Conservation (phyloP, 352 stramenopile species). For the Globisporangium lucens region DNA sequence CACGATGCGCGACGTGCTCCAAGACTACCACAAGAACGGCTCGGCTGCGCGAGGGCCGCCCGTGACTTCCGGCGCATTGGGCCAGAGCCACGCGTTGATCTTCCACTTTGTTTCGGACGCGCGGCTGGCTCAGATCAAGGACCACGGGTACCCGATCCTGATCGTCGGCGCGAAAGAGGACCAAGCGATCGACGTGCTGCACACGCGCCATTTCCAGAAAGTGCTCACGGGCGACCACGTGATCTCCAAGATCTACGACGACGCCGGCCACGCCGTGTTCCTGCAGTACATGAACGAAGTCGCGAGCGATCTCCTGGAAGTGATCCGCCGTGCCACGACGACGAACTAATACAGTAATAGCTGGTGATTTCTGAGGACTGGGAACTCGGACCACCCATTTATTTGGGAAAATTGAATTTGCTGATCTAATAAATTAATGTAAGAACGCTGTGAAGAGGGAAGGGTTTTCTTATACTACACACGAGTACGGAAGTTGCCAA, state of each 20-base stretch:
- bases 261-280: neutral
- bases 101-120: constrained; percentile 40
- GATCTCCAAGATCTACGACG: neutral
- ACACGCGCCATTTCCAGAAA: neutral
- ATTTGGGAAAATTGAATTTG: no score
- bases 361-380: neutral
- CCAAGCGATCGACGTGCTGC: neutral
- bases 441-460: no score
- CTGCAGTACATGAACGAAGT: neutral
- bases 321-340: neutral
- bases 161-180: neutral
- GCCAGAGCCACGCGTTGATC: constrained; percentile 32
- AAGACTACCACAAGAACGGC: constrained; percentile 3
- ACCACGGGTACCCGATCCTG: neutral
- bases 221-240: neutral
- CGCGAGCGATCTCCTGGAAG: neutral
- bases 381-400: no score
- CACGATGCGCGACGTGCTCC: neutral
- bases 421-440: no score
- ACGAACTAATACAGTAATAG: no score
- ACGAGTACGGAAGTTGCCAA: no score
- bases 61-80: constrained; percentile 8
- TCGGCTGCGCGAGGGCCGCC: neutral
- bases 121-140: constrained; percentile 18
- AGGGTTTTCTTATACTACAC: no score